Conservation (phyloP, 306 rosid species). For the Dryas octopetala region DNA sequence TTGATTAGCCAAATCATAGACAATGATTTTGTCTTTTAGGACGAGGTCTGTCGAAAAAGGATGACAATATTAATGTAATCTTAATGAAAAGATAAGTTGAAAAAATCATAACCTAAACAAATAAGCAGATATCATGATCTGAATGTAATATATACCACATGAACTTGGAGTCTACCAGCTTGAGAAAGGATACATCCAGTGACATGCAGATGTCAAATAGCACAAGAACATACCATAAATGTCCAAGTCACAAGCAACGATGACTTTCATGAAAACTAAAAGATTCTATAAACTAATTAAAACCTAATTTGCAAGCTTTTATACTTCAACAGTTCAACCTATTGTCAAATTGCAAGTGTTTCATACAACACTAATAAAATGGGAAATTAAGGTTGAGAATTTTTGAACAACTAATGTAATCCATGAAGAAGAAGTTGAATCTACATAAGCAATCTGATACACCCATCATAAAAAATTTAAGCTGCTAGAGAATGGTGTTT, state of each 20-base stretch:
- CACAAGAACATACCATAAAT: no score
- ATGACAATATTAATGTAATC: background rate
- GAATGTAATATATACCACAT: no score
- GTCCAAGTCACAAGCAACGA: no score
- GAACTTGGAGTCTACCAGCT: no score
- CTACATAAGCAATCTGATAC: background rate
- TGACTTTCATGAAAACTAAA: no score
- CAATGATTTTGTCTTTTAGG: constrained; percentile 66
- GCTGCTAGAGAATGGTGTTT: background rate
- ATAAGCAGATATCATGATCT: background rate
- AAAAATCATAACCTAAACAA: background rate
- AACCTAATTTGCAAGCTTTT: no score
- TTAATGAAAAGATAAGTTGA: background rate
- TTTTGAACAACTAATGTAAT: background rate
- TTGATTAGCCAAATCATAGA: constrained; percentile 70
- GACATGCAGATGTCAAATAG: background rate
- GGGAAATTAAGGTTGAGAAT: background rate
- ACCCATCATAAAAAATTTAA: background rate
- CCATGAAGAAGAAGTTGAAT: background rate
- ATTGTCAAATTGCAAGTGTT: background rate
- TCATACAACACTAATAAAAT: background rate
- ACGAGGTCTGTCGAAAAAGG: constrained; percentile 58
- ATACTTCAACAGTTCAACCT: background rate
- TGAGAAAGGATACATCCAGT: no score
- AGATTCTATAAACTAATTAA: no score